These are phyloP conservation scores for Castanea mollissima DNA, from an alignment of 306 rosid species.

Conservation along the genomic window DNA sequence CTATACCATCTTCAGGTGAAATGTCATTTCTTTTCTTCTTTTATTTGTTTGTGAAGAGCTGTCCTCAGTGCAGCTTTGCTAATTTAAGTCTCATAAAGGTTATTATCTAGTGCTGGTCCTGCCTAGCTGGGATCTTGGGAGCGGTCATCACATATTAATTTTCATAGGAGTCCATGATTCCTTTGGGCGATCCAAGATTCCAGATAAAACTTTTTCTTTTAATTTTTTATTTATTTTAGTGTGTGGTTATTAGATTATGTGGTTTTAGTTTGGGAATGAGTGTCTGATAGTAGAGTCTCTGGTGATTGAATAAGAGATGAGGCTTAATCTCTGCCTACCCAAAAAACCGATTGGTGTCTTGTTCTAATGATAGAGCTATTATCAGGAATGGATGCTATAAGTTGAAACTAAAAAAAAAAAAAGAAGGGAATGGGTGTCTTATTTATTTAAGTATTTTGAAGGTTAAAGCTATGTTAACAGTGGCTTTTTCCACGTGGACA, in stretches of 20 bases:
- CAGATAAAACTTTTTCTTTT: not conserved
- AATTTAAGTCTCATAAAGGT: not conserved
- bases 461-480: too few species aligned
- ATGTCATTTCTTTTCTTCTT: not conserved
- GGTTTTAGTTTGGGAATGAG: not conserved
- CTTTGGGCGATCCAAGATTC: not conserved
- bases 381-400: too few species aligned
- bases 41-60: not conserved
- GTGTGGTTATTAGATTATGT: not conserved
- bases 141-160: not conserved
- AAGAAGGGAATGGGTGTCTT: too few species aligned
- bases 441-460: too few species aligned
- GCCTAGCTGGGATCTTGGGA: too few species aligned
- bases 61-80: not conserved
- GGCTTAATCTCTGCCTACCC: too few species aligned
- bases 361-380: too few species aligned
- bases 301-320: too few species aligned
- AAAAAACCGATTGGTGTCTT: too few species aligned
- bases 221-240: not conserved
- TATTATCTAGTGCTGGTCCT: not conserved
- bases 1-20: constrained; percentile 91
- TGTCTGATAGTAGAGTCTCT: not conserved
- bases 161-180: not conserved
- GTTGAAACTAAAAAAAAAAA: too few species aligned
- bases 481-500: too few species aligned